These are phyloP conservation scores for Hemisphaericaspora subhashii DNA, from an alignment of 1,139 yeast genomes.

Conservation along the genomic window DNA sequence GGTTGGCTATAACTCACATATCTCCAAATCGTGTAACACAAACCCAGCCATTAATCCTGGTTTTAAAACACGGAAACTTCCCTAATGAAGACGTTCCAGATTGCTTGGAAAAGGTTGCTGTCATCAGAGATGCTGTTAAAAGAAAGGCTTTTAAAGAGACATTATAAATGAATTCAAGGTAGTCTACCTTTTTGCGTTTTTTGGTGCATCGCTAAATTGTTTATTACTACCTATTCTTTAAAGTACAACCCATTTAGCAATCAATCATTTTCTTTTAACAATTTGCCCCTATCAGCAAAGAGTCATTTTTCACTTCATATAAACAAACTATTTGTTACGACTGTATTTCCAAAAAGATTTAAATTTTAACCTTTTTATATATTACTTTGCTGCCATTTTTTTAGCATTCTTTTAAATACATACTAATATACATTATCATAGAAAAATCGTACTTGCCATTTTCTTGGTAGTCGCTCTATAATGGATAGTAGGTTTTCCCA, in stretches of 20 bases:
- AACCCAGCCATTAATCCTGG: conserved; percentile 63
- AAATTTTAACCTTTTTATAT: background rate
- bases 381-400: conserved; percentile 1
- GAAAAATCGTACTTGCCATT: too few relatives aligned
- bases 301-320: conserved; percentile 1
- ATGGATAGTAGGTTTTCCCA: too few relatives aligned
- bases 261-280: background rate
- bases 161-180: too few relatives aligned
- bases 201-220: background rate
- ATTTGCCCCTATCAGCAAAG: background rate
- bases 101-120: conserved; percentile 43
- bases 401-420: conserved; percentile 3
- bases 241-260: background rate
- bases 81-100: conserved; percentile 54
- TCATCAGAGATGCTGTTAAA: conserved; percentile 43
- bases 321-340: background rate
- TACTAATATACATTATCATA: conserved; percentile 5
- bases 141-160: conserved; percentile 39
- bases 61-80: conserved; percentile 63
- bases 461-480: too few relatives aligned
- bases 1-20: conserved; percentile 75
- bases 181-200: too few relatives aligned
- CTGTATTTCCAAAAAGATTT: background rate
- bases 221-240: background rate
- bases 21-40: conserved; percentile 75